phyloP scores from a whole-genome alignment of 345 rosid species.

The Laguncularia racemosa region DNA sequence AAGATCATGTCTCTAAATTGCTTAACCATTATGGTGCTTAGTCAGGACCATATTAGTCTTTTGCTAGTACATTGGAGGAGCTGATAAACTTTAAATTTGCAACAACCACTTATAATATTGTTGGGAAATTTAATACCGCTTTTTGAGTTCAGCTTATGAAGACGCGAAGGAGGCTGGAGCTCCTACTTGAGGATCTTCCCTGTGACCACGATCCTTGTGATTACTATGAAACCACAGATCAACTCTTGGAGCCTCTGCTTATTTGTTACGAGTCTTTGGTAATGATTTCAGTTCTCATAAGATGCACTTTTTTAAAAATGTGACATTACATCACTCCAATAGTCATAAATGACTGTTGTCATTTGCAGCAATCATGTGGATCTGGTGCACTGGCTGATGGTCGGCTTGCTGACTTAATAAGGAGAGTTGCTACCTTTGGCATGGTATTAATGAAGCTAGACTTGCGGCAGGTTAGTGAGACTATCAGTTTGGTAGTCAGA shows the following conservation, averaged over 20 bases:
- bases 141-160: constrained; percentile 62
- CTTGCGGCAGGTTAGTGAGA: constrained; percentile 72
- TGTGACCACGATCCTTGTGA: constrained; percentile 74
- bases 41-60: no score
- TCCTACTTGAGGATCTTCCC: constrained; percentile 88
- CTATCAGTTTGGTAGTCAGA: no score
- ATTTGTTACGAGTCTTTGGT: constrained; percentile 88
- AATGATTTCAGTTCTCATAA: constrained; percentile 8
- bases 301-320: no score
- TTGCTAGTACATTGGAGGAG: no score
- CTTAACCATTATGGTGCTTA: no score
- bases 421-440: constrained; percentile 87
- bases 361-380: constrained; percentile 74
- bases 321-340: no score
- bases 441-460: constrained; percentile 94
- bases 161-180: constrained; percentile 71
- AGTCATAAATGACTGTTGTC: neutral
- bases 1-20: no score
- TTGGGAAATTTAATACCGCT: constrained; percentile 2
- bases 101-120: neutral
- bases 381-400: constrained; percentile 92
- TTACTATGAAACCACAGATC: constrained; percentile 75
- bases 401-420: constrained; percentile 79
- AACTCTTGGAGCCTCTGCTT: constrained; percentile 78
- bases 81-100: no score